Conservation (phyloP, 805 yeast genomes). For the Yarrowia sp. region DNA sequence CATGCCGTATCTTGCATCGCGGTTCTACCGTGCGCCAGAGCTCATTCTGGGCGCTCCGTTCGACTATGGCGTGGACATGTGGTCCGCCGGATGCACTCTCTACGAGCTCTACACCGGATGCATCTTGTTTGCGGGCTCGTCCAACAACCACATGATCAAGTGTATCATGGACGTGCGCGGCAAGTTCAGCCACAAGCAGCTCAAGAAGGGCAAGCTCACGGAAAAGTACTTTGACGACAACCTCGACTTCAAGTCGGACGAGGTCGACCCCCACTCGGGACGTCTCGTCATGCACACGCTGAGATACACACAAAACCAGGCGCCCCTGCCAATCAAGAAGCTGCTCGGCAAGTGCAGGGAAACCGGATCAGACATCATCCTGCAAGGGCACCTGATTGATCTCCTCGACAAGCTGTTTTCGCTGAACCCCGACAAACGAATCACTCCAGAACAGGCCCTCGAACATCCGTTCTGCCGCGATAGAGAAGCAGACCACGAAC, state of each 20-base stretch:
- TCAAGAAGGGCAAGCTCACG: slow-evolving; percentile 35
- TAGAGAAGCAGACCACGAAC: background rate
- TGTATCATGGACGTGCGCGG: slow-evolving; percentile 39
- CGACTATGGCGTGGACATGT: slow-evolving; percentile 70
- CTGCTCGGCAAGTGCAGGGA: slow-evolving; percentile 27
- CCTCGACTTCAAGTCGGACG: slow-evolving; percentile 33
- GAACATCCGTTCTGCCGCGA: slow-evolving; percentile 51
- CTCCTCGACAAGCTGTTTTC: slow-evolving; percentile 37
- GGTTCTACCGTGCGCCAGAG: slow-evolving; percentile 80
- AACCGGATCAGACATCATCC: slow-evolving; percentile 7
- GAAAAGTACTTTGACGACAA: slow-evolving; percentile 36
- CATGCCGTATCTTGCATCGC: slow-evolving; percentile 46
- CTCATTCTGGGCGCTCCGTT: slow-evolving; percentile 66
- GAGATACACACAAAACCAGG: slow-evolving; percentile 23
- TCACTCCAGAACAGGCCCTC: slow-evolving; percentile 64
- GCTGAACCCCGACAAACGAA: slow-evolving; percentile 62
- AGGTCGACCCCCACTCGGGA: slow-evolving; percentile 33
- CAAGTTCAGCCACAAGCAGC: slow-evolving; percentile 36
- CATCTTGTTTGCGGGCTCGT: slow-evolving; percentile 84
- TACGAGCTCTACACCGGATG: slow-evolving; percentile 92
- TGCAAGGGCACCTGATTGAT: slow-evolving; percentile 34
- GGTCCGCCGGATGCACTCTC: slow-evolving; percentile 93
- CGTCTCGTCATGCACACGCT: slow-evolving; percentile 29
- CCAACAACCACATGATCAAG: slow-evolving; percentile 65
- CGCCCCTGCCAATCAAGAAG: background rate